Percentiles rank a stretch among this genome's conserved stretches.
Conservation (phyloP, 1,284 basidiomycete genomes). For the Cutaneotrichosporon sp. region DNA sequence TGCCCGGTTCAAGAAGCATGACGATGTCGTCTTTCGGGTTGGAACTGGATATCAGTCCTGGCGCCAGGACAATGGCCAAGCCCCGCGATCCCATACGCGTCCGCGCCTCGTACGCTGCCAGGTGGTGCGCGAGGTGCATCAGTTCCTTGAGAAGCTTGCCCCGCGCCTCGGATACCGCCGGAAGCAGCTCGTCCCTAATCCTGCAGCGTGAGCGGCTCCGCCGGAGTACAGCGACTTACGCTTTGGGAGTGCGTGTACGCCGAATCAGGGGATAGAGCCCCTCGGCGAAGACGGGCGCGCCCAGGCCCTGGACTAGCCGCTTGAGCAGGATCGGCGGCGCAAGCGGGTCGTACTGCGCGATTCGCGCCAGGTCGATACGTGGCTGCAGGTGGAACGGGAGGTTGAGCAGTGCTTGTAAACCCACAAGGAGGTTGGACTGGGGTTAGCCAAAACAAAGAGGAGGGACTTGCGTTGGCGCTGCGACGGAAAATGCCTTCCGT, state of each 20-base stretch:
- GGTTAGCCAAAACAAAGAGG: neutral
- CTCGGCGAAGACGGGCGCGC: slow-evolving; percentile 19
- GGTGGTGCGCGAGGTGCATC: slow-evolving; percentile 21
- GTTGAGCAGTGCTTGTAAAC: slow-evolving; percentile 23
- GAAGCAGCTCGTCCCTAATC: slow-evolving; percentile 18
- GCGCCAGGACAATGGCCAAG: slow-evolving; percentile 36
- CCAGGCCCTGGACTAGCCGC: slow-evolving; percentile 1
- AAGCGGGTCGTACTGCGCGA: slow-evolving; percentile 32
- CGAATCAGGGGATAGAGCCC: slow-evolving; percentile 20
- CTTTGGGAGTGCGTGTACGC: slow-evolving; percentile 1
- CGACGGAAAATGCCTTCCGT: slow-evolving; percentile 40
- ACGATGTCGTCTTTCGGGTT: slow-evolving; percentile 35
- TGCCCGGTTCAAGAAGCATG: slow-evolving; percentile 31
- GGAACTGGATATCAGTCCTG: slow-evolving; percentile 29
- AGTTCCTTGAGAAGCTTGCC: slow-evolving; percentile 20
- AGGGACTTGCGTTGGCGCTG: slow-evolving; percentile 25
- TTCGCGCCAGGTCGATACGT: slow-evolving; percentile 27
- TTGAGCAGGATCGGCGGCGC: slow-evolving; percentile 25
- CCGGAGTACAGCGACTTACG: slow-evolving; percentile 16
- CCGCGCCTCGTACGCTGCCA: slow-evolving; percentile 17
- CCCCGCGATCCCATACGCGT: slow-evolving; percentile 31
- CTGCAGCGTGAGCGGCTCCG: slow-evolving; percentile 10
- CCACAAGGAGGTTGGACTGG: slow-evolving; percentile 20
- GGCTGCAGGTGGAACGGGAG: slow-evolving; percentile 28
- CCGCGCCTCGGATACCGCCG: slow-evolving; percentile 10